Base-by-base conservation (phyloP, 2,329 filamentous ascomycete genomes). In the Plectosphaerella plurivora region DNA sequence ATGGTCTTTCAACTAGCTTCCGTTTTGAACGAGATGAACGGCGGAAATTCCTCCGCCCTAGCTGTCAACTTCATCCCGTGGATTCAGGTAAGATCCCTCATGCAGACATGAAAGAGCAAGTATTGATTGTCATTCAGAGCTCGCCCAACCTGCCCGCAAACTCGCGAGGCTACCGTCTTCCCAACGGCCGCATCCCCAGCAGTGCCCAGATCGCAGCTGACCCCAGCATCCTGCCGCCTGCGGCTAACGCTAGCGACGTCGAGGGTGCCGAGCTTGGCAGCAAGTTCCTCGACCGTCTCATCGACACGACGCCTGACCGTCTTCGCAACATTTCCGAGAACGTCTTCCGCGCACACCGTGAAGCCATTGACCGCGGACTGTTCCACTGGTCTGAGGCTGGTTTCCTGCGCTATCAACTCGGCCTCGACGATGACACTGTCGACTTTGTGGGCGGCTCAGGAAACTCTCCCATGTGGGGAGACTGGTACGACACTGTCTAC, bases 301-400 rank as follows among this genome's bases (percentile, higher is more conserved):
- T 63, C 1, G 61, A 63, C 18, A 55, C 51, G 46, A 53, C 51
- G 5, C 47, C 63, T 12, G 64, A 65, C 14, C 64, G 72, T 24
- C 65, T 65, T 51, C 61, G 64, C 10, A 62, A 67, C 45, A 60
- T 72, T 36, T 69, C 72, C n/a, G 58, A 56, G 15, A 73, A 74
- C 60, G 71, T 73, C 60, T 71, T 71, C 59, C 63, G 68, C 53
- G 70, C 72, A 0, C 72, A 75, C 58, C 65, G 63, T 16, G 65
- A 72, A 18, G 59, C 70, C 3, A 63, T 64, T 24, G 70, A 69
- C n/a, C 56, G 67, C 6, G 81, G 80, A 2, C 74, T 83, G 22
- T 83, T 86, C 62, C 71, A 81, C 52, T 88, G 79, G 73, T 86
- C 82, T n/a, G 84, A 87, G 59, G 78, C 81, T 20, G 79, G 73